Conservation (phyloP, 768 basidiomycete genomes). For the Cubamyces sp. region DNA sequence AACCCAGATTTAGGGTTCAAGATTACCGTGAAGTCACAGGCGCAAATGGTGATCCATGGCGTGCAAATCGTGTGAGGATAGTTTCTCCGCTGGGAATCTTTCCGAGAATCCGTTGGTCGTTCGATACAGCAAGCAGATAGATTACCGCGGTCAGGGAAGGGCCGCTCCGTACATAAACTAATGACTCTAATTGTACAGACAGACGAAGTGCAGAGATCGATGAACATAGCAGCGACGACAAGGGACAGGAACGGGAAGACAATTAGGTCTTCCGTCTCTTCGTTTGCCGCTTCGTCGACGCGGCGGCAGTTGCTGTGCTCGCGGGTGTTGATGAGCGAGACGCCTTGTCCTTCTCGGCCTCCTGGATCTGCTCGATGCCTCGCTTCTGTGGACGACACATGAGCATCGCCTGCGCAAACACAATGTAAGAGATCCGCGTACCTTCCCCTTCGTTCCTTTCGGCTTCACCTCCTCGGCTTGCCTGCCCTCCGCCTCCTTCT, state of each 20-base stretch:
- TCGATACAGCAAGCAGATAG: neutral
- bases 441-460: slow-evolving; percentile 60
- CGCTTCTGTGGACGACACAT: slow-evolving; percentile 55
- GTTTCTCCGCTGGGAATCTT: neutral
- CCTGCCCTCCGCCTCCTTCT: slow-evolving; percentile 80
- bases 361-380: slow-evolving; percentile 67
- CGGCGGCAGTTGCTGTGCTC: slow-evolving; percentile 44
- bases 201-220: neutral
- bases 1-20: slow-evolving; percentile 17
- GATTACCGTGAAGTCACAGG: neutral
- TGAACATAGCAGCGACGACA: neutral
- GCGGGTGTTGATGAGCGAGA: slow-evolving; percentile 68
- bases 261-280: slow-evolving; percentile 45
- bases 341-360: slow-evolving; percentile 47
- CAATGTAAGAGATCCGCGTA: slow-evolving; percentile 35
- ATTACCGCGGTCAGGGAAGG: slow-evolving; percentile 4
- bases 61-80: neutral
- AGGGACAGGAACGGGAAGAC: neutral
- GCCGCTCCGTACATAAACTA: slow-evolving; percentile 16
- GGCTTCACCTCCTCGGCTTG: slow-evolving; percentile 69
- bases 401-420: neutral
- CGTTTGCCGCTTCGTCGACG: slow-evolving; percentile 57
- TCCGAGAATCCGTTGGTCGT: no score
- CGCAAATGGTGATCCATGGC: neutral
- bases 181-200: slow-evolving; percentile 16